Evolutionary conservation across 352 stramenopile genomes (phyloP), one percentile per base, ranked within the genome.

Genomic region (Aphanomyces cochlioides): DNA sequence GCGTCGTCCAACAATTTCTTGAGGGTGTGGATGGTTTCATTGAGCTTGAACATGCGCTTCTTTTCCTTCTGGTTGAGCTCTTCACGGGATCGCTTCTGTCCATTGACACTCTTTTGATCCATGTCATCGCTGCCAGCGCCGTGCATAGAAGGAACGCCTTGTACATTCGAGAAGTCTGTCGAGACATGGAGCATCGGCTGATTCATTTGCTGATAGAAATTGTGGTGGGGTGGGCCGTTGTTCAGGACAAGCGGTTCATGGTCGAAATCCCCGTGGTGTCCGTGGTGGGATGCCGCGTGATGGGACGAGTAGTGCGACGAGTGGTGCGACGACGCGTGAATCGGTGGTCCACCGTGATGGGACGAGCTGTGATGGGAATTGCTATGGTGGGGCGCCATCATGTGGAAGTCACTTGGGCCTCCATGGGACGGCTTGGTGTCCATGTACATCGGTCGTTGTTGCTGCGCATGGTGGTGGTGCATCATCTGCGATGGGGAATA

Each of bases 41-140:
- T 94, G 4, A 94, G 80, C 81, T 94, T 94, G 69, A 91, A 92
- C 86, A 94, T 92, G 73, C 86, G 84, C 79, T 92, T 91, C 78
- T 94, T 94, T 74, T 94, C 86, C 76, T 92, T 92, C 8, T 89
- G 39, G 63, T 94, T 94, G 2, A 94, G 76, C 64, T 92, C 86
- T 63, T 94, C 83, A 10, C 86, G 81, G 4, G 81, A 90, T 45
- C 85, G 84, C 67, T 82, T 82, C 53, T 73, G 58, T 5, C 66
- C 66, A 47, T 67, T 65, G 5, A 72, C 54, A 15, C 40, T 60
- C 47, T 69, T 70, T n/a, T 70, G 58, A 17, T 73, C 59, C 67
- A 88, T 90, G 13, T 81, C 74, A 65, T 78, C 74, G 19, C 45
- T 53, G 28, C 72, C 77, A 50, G 43, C 40, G 39, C 73, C 73